phyloP scores from a whole-genome alignment of 768 basidiomycete species.

The Trametes maxima region DNA sequence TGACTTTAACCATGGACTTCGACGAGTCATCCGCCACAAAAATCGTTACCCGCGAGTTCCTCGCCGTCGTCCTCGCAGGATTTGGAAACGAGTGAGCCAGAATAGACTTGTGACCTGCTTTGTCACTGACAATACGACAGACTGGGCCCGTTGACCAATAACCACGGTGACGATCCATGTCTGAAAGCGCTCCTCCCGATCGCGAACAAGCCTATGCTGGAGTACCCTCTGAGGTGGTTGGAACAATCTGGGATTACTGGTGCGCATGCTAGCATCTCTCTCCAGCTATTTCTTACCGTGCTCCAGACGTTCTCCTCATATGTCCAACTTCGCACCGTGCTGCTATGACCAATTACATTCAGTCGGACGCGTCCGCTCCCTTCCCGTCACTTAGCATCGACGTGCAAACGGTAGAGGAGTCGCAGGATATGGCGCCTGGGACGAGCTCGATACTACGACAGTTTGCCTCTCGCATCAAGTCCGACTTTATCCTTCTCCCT shows the following conservation, averaged over 20 bases:
- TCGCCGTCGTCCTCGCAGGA: slow-evolving; percentile 86
- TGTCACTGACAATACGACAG: slow-evolving; percentile 41
- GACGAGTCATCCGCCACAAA: slow-evolving; percentile 49
- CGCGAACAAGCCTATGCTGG: slow-evolving; percentile 85
- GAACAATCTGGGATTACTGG: slow-evolving; percentile 87
- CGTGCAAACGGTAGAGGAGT: slow-evolving; percentile 79
- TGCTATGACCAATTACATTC: slow-evolving; percentile 81
- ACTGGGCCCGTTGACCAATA: slow-evolving; percentile 67
- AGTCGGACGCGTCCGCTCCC: slow-evolving; percentile 66
- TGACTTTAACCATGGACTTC: slow-evolving; percentile 58
- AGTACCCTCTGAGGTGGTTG: slow-evolving; percentile 83
- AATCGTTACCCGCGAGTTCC: slow-evolving; percentile 72
- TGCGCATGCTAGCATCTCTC: slow-evolving; percentile 33
- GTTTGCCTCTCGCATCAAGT: slow-evolving; percentile 73
- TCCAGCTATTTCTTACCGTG: neutral
- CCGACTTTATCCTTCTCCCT: slow-evolving; percentile 87
- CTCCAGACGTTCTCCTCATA: slow-evolving; percentile 80
- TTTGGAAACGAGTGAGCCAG: slow-evolving; percentile 83
- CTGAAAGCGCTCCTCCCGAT: slow-evolving; percentile 89
- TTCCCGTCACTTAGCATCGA: slow-evolving; percentile 71
- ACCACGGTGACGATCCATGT: slow-evolving; percentile 79
- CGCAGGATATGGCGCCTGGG: slow-evolving; percentile 62
- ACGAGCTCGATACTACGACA: slow-evolving; percentile 78
- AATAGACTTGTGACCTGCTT: neutral
- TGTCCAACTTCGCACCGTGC: slow-evolving; percentile 78